These are phyloP conservation scores for Triticum turgidum DNA, from an alignment of 176 grass and related monocot species.

Conservation along the genomic window DNA sequence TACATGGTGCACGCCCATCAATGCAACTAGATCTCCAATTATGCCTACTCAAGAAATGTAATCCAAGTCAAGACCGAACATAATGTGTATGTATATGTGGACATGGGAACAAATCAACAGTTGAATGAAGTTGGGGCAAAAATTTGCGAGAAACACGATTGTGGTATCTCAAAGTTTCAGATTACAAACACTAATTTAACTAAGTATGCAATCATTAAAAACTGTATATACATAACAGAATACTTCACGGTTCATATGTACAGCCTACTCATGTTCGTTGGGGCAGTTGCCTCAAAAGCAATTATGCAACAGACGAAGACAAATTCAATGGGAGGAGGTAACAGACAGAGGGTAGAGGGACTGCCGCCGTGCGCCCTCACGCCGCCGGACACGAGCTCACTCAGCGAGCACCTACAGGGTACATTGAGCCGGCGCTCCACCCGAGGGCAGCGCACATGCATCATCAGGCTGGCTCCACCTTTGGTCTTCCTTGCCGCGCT, in stretches of 20 bases:
- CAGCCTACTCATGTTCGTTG: too few relatives aligned
- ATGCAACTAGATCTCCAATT: constrained; percentile 23
- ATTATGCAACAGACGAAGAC: too few relatives aligned
- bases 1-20: background rate
- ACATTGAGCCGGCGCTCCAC: too few relatives aligned
- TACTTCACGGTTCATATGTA: background rate
- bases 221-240: background rate
- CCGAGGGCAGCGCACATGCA: too few relatives aligned
- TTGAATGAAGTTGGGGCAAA: background rate
- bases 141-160: background rate
- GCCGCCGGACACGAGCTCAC: too few relatives aligned
- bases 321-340: too few relatives aligned
- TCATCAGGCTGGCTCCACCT: too few relatives aligned
- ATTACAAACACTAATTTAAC: background rate
- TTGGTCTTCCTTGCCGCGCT: too few relatives aligned
- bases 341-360: too few relatives aligned
- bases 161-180: background rate
- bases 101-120: constrained; percentile 17
- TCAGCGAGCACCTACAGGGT: too few relatives aligned
- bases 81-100: constrained; percentile 47
- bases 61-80: constrained; percentile 12
- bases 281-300: too few relatives aligned
- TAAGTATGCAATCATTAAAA: background rate
- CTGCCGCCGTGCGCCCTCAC: too few relatives aligned
- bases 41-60: constrained; percentile 27